A percentile compares a stretch with the other conserved stretches of the same genome.
phyloP scores from a whole-genome alignment of 1,284 basidiomycete species.

The Ceratobasidium sp. region DNA sequence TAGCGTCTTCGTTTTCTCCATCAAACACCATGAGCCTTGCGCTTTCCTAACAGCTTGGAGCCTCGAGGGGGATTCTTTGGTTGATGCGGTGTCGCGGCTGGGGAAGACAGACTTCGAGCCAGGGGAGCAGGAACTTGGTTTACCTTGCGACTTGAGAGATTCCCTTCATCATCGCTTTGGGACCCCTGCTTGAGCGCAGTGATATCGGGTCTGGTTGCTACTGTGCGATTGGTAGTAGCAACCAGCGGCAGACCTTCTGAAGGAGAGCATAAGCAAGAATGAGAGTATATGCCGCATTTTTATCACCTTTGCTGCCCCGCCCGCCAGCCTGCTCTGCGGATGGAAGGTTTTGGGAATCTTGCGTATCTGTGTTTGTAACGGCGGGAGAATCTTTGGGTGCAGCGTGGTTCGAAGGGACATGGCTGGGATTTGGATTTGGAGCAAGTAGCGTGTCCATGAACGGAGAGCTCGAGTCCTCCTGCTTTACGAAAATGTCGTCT shows the following conservation, averaged over 20 bases:
- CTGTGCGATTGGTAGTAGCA: background rate
- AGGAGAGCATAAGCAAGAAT: background rate
- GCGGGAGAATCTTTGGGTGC: background rate
- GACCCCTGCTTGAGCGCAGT: slow-evolving; percentile 7
- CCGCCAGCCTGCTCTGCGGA: background rate
- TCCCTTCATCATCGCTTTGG: slow-evolving; percentile 24
- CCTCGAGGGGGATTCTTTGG: slow-evolving; percentile 3
- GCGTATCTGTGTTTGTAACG: slow-evolving; percentile 20
- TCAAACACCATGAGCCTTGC: slow-evolving; percentile 15
- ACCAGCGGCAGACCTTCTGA: background rate
- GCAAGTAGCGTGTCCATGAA: background rate
- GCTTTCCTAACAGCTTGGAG: slow-evolving; percentile 18
- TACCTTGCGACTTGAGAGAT: background rate
- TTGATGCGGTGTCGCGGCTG: slow-evolving; percentile 24
- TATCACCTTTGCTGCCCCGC: background rate
- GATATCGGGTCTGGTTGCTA: background rate
- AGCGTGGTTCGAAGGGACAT: background rate
- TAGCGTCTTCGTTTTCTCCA: slow-evolving; percentile 6
- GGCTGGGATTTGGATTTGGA: background rate
- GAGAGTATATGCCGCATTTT: background rate
- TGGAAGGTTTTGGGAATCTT: slow-evolving; percentile 8
- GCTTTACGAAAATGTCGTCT: background rate
- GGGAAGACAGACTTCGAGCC: slow-evolving; percentile 35
- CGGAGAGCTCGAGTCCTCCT: slow-evolving; percentile 1
- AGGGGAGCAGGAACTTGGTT: background rate